Evolutionary conservation across 768 basidiomycete genomes (phyloP), one percentile per base, ranked within the genome.

Genomic region (Rhodosporidiobolus odoratus): DNA sequence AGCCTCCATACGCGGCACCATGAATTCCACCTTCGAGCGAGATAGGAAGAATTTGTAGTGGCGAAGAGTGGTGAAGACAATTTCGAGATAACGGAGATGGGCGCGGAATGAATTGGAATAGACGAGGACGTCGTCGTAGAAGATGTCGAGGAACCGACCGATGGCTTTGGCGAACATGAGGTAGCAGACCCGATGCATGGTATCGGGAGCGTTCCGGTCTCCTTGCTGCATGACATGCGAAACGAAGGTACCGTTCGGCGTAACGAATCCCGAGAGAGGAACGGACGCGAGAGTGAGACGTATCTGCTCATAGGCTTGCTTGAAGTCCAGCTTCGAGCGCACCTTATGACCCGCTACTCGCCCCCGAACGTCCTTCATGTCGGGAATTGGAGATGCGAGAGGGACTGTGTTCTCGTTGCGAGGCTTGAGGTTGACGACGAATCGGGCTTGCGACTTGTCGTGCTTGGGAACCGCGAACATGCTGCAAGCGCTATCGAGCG

Each of bases 101-200:
- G 82, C 80, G 5, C 80, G 80, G 0, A 80, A 21, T 0, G 75
- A 67, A 0, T 82, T 15, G 0, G 82, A 84, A 80, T 81, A 84
- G 35, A 84, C 82, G 23, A 84, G 76, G 48, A 84, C 82, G 60
- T 84, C 80, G 63, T 84, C 82, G 0, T 84, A 75, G 66, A 84
- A 84, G 0, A 83, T 79, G 64, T 84, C 81, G 61, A 82, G 82
- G 54, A 83, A 79, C 2, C 76, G 75, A 0, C 83, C 82, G 35
- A 85, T 79, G 17, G 75, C 75, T 0, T 77, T 68, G 0, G 72
- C 52, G 0, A 85, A 75, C 0, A 82, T 81, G 2, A 68, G 59
- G 5, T 77, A 81, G 58, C 84, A 80, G 0, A 79, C 67, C 0
- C 77, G 47, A 62, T 85, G 84, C 62, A 83, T 85, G 0, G 83